phyloP scores from a whole-genome alignment of 176 grass and related monocot species.

The Miscanthus lutarioriparius region DNA sequence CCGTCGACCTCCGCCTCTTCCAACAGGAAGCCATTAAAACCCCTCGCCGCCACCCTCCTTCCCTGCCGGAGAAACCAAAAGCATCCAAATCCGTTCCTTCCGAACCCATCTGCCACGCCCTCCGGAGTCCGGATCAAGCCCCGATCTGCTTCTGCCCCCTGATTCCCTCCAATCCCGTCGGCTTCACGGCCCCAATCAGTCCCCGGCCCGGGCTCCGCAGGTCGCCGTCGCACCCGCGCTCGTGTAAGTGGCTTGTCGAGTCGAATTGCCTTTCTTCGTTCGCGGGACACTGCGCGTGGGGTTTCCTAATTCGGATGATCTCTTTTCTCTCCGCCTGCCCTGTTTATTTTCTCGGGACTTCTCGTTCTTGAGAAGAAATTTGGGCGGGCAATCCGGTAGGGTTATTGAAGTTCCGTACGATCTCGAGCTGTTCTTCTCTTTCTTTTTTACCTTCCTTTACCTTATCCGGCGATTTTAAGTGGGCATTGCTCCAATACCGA shows the following conservation, averaged over 20 bases:
- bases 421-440: background rate
- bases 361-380: background rate
- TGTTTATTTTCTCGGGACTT: background rate
- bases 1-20: background rate
- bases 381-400: background rate
- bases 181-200: background rate
- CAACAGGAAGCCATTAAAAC: background rate
- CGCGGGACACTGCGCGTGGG: background rate
- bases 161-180: background rate
- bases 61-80: slow-evolving; percentile 13
- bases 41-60: background rate
- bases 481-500: background rate
- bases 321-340: background rate
- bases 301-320: background rate
- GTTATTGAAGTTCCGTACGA: background rate
- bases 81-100: background rate
- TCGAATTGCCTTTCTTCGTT: background rate
- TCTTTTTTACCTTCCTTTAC: background rate
- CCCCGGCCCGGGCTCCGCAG: background rate
- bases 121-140: background rate
- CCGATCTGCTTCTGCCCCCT: background rate
- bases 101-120: background rate
- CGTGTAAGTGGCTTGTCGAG: background rate
- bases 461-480: background rate
- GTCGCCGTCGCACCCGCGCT: slow-evolving; percentile 4